phyloP scores from a whole-genome alignment of 23 red algal genomes.

The Agarophyton chilense region DNA sequence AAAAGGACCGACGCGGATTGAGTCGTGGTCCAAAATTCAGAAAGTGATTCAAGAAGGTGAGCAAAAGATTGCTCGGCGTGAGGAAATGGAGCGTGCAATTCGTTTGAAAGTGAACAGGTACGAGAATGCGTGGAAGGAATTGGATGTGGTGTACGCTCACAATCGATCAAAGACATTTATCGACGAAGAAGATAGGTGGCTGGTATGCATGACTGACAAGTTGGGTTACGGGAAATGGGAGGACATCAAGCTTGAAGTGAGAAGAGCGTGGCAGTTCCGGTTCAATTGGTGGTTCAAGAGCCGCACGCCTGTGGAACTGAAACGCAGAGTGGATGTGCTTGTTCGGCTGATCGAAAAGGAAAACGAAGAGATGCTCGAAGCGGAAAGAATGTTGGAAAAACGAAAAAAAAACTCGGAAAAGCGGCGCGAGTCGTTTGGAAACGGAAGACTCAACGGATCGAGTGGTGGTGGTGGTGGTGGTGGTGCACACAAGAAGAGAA shows the following conservation, averaged over 20 bases:
- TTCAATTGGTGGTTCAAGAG: slow-evolving; percentile 99
- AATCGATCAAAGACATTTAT: slow-evolving; percentile 82
- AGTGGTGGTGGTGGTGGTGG: too few species aligned
- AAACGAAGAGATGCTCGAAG: slow-evolving; percentile 64
- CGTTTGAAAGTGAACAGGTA: slow-evolving; percentile 82
- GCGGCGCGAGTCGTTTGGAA: slow-evolving; percentile 39
- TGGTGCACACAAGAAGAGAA: slow-evolving; percentile 70
- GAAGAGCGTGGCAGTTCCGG: slow-evolving; percentile 89
- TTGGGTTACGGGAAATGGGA: slow-evolving; percentile 97
- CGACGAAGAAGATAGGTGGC: slow-evolving; percentile 97
- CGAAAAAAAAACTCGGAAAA: slow-evolving; percentile 62
- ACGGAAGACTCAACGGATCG: slow-evolving; percentile 11
- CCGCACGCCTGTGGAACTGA: slow-evolving; percentile 88
- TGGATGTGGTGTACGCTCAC: slow-evolving; percentile 79
- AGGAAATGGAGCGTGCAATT: slow-evolving; percentile 88
- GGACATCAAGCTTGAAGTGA: slow-evolving; percentile 90
- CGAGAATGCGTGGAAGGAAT: slow-evolving; percentile 91
- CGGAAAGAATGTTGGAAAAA: slow-evolving; percentile 47
- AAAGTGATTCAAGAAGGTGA: slow-evolving; percentile 95
- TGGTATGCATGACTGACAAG: slow-evolving; percentile 89
- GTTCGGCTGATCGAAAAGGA: slow-evolving; percentile 92
- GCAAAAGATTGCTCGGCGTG: slow-evolving; percentile 83
- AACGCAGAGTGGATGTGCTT: slow-evolving; percentile 89
- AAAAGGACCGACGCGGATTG: slow-evolving; percentile 75
- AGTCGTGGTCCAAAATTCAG: slow-evolving; percentile 72